Evolutionary conservation across 768 basidiomycete genomes (phyloP).

Genomic region (Suillus luteus): DNA sequence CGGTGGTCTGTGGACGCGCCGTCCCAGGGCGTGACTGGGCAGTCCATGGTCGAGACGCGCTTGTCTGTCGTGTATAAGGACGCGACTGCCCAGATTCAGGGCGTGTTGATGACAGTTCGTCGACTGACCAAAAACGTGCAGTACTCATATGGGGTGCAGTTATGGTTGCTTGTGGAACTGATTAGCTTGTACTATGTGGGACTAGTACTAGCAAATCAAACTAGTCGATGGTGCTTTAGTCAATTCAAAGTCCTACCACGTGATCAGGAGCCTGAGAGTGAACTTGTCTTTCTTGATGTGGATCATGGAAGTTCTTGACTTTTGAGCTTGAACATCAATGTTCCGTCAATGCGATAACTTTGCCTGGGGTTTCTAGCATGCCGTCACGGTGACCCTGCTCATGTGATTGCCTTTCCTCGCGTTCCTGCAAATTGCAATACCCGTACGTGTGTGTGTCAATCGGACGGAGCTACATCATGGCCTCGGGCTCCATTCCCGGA

Average conservation of each 20-base stretch:
- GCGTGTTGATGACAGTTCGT: conserved; percentile 18
- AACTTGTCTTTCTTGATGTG: too few species aligned
- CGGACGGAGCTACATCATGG: background rate
- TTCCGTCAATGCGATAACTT: background rate
- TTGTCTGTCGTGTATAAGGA: conserved; percentile 12
- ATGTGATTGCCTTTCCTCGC: background rate
- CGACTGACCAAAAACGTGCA: background rate
- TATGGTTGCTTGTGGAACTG: background rate
- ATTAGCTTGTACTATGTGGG: too few species aligned
- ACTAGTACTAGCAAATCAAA: too few species aligned
- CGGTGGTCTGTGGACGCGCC: conserved; percentile 65
- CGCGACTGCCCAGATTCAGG: conserved; percentile 19
- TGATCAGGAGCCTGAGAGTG: too few species aligned
- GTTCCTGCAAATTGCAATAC: background rate
- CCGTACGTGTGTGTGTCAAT: background rate
- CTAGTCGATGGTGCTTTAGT: too few species aligned
- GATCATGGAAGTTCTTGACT: too few species aligned
- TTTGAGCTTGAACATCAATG: too few species aligned
- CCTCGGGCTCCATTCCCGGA: background rate
- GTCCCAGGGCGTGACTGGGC: conserved; percentile 51
- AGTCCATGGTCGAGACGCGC: conserved; percentile 49
- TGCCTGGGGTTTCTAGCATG: background rate
- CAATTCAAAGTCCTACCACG: too few species aligned
- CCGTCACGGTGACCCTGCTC: background rate
- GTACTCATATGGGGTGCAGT: background rate